These are phyloP conservation scores for Hypoxylon sp. DNA, from an alignment of 2,329 filamentous ascomycete genomes.

Conservation along the genomic window DNA sequence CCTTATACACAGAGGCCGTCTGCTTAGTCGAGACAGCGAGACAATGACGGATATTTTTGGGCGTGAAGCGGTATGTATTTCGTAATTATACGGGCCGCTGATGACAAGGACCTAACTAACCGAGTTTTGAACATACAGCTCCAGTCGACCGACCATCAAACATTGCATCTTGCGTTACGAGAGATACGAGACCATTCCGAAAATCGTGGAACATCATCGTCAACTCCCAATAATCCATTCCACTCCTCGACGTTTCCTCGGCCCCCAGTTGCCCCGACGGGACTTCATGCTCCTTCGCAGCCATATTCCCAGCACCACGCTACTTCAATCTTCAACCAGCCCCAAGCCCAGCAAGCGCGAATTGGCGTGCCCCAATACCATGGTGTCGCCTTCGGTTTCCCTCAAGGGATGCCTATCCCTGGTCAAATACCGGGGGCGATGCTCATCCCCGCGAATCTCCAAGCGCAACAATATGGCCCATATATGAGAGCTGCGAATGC, in stretches of 20 bases:
- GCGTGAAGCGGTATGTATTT: conserved; percentile 63
- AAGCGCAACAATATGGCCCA: conserved; percentile 45
- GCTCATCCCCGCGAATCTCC: conserved; percentile 40
- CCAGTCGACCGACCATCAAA: conserved; percentile 50
- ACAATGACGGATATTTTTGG: conserved; percentile 72
- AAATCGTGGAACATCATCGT: conserved; percentile 39
- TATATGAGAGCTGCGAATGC: conserved; percentile 57
- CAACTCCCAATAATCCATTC: conserved; percentile 31
- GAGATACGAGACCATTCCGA: conserved; percentile 42
- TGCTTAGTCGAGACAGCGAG: conserved; percentile 68
- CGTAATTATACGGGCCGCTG: neutral
- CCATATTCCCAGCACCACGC: conserved; percentile 33
- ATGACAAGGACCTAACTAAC: conserved; percentile 27
- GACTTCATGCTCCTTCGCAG: conserved; percentile 35
- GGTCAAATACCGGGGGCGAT: conserved; percentile 21
- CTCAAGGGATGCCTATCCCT: conserved; percentile 34
- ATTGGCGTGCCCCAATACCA: conserved; percentile 41
- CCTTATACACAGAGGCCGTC: conserved; percentile 72
- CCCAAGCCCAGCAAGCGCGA: conserved; percentile 38
- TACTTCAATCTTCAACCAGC: conserved; percentile 5
- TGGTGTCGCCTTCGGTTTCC: conserved; percentile 45
- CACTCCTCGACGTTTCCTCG: conserved; percentile 39
- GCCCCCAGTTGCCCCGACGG: conserved; percentile 38
- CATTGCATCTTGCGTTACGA: conserved; percentile 55
- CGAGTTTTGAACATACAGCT: conserved; percentile 47